Percentiles rank a stretch among this genome's conserved stretches.
These are phyloP conservation scores for Neopestalotiopsis sp. DNA, from an alignment of 2,329 filamentous ascomycete genomes.

Conservation along the genomic window DNA sequence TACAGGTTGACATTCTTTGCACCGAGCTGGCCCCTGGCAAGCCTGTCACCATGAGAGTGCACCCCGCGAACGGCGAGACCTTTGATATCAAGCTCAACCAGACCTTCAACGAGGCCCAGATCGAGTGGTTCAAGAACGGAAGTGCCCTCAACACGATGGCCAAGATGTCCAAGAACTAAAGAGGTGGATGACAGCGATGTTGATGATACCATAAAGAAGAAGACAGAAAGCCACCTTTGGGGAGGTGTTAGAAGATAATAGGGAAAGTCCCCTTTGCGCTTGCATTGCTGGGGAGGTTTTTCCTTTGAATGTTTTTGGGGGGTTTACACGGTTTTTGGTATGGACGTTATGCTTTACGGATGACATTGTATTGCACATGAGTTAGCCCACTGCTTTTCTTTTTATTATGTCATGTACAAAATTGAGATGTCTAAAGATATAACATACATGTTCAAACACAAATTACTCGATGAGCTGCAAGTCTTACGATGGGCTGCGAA, in stretches of 20 bases:
- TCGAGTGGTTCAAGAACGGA: conserved; percentile 99
- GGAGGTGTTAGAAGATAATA: conserved; percentile 25
- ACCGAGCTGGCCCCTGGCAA: conserved; percentile 91
- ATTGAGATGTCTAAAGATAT: conserved; percentile 34
- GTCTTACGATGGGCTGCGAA: too few species aligned
- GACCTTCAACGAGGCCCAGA: conserved; percentile 97
- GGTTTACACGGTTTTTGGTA: conserved; percentile 38
- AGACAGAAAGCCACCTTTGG: conserved; percentile 10
- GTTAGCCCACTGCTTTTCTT: conserved; percentile 34
- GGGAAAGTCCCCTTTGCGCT: conserved; percentile 19
- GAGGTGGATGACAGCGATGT: conserved; percentile 7
- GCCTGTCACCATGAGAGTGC: conserved; percentile 88
- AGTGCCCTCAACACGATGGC: conserved; percentile 99
- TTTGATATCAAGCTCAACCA: conserved; percentile 88
- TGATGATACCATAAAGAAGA: conserved; percentile 18
- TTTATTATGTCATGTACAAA: conserved; percentile 42
- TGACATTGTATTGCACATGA: conserved; percentile 32
- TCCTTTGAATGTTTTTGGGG: conserved; percentile 28
- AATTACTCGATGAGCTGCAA: too few species aligned
- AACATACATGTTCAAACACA: background rate
- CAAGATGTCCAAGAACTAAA: conserved; percentile 55
- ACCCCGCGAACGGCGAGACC: conserved; percentile 82
- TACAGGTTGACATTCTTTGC: conserved; percentile 77
- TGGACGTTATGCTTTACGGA: conserved; percentile 32
- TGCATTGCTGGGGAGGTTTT: conserved; percentile 39